Evolutionary conservation across 2,329 filamentous ascomycete genomes (phyloP).

Genomic region (Phialemoniopsis sp.): DNA sequence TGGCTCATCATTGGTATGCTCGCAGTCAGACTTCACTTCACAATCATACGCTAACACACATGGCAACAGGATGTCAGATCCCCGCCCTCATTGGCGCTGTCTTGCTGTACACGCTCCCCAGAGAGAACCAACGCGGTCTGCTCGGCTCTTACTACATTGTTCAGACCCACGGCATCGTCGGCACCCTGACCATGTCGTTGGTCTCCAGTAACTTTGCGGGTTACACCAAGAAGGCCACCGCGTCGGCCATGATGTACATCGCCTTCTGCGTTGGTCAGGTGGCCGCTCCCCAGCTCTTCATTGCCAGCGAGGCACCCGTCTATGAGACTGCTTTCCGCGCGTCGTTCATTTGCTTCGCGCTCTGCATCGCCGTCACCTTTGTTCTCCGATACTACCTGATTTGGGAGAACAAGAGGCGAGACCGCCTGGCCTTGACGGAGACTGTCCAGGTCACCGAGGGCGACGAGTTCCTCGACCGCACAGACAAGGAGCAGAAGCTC

Average conservation of each 20-base stretch:
- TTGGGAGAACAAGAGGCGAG: slow-evolving; percentile 49
- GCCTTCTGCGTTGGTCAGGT: slow-evolving; percentile 59
- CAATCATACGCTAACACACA: slow-evolving; percentile 14
- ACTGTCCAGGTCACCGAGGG: background rate
- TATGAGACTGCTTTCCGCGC: slow-evolving; percentile 62
- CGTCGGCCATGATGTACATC: slow-evolving; percentile 57
- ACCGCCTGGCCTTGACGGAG: slow-evolving; percentile 13
- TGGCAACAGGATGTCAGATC: slow-evolving; percentile 9
- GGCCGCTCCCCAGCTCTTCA: slow-evolving; percentile 56
- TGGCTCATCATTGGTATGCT: slow-evolving; percentile 32
- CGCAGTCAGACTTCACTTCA: slow-evolving; percentile 7
- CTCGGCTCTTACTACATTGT: slow-evolving; percentile 15
- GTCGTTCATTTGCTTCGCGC: slow-evolving; percentile 22
- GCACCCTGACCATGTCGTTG: slow-evolving; percentile 46
- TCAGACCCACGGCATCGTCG: slow-evolving; percentile 13
- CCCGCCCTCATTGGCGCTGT: slow-evolving; percentile 13
- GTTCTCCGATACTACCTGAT: slow-evolving; percentile 46
- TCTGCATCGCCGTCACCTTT: slow-evolving; percentile 41
- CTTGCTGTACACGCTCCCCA: slow-evolving; percentile 10
- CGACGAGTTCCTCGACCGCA: slow-evolving; percentile 16
- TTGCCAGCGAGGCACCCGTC: slow-evolving; percentile 49
- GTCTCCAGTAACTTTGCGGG: slow-evolving; percentile 56
- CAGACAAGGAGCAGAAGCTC: slow-evolving; percentile 14
- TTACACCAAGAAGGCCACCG: slow-evolving; percentile 59
- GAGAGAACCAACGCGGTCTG: slow-evolving; percentile 5